Evolutionary conservation across 2,329 filamentous ascomycete genomes (phyloP), one percentile per base, ranked within the genome.

Genomic region (Corniculantispora saksenae): DNA sequence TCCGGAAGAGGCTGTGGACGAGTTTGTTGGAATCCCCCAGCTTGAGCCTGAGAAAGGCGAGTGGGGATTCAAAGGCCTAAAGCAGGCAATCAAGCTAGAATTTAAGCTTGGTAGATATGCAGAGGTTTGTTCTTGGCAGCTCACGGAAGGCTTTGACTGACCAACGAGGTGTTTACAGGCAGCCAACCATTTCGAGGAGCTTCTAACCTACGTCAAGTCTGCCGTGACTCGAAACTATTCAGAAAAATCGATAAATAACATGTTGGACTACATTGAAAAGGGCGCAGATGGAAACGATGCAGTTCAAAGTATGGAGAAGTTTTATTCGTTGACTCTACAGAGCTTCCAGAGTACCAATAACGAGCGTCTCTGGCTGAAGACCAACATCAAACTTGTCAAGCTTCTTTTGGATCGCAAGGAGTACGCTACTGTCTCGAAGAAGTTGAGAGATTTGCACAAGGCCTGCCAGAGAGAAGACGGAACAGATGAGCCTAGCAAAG

Each of bases 191-290:
- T 99, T 97, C 79, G 89, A 88, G 69, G 93, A 98, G 80, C 92
- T 99, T 35, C 88, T 99, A 69, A 98, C 94, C 55, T 99, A 98
- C 74, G 94, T 98, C 80, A 97, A 95, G 78, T 96, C 92, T 3
- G 94, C 94, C 9, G 94, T 99, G 55, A 98, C 95, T 48, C 89
- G 95, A 68, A 99, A 98, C 79, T 98, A 98, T 79, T 97, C 95
- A 1, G 95, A 99, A 79, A 98, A 98, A 78, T 98, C 94, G 15
- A 97, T 99, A 81, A 98, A 98, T 81, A 98, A 97, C 77, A 97
- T 99, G 90, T 88, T 99, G 55, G 95, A 98, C 80, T 97, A 91
- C 76, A 95, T 99, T 70, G 94, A 98, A 78, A 98, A 97, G 80
- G 91, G 88, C n/a, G 84, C 88, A 15, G 85, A 90, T 27, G 89